A percentile compares a stretch with the other conserved stretches of the same genome.
Conservation (phyloP, 305 asterid genomes). For the Striga hermonthica region DNA sequence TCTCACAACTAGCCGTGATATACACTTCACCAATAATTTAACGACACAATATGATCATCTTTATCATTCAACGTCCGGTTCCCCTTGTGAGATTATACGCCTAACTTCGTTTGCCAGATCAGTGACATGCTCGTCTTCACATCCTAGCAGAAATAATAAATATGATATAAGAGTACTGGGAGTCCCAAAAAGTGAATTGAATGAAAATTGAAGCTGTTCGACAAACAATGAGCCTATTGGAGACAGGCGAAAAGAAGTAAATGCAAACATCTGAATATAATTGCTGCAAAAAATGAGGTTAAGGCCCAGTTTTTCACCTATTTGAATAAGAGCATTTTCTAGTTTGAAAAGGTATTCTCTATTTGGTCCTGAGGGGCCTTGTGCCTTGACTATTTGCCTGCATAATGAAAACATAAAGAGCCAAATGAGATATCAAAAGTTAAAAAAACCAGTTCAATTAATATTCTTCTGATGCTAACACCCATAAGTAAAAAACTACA, state of each 20-base stretch:
- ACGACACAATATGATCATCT: background rate
- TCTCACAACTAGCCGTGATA: conserved; percentile 2
- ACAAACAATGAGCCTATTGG: no score
- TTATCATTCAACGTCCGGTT: conserved; percentile 29
- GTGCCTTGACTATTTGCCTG: conserved; percentile 84
- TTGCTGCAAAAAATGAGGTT: background rate
- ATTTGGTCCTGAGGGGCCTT: conserved; percentile 98
- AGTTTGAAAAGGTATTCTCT: conserved; percentile 92
- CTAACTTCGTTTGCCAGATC: conserved; percentile 81
- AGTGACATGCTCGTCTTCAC: conserved; percentile 69
- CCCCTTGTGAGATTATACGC: conserved; percentile 47
- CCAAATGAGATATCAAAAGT: background rate
- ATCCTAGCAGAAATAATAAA: conserved; percentile 42
- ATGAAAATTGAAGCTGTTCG: no score
- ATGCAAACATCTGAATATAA: background rate
- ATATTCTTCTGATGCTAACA: no score
- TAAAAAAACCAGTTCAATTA: background rate
- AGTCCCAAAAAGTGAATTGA: no score
- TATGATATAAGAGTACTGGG: background rate
- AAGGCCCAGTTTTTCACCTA: conserved; percentile 42
- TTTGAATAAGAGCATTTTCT: conserved; percentile 63
- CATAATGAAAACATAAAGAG: conserved; percentile 16
- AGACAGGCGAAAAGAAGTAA: background rate
- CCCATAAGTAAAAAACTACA: background rate
- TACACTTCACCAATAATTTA: no score